Conservation (phyloP, 2,329 filamentous ascomycete genomes). For the Colletotrichum horii region DNA sequence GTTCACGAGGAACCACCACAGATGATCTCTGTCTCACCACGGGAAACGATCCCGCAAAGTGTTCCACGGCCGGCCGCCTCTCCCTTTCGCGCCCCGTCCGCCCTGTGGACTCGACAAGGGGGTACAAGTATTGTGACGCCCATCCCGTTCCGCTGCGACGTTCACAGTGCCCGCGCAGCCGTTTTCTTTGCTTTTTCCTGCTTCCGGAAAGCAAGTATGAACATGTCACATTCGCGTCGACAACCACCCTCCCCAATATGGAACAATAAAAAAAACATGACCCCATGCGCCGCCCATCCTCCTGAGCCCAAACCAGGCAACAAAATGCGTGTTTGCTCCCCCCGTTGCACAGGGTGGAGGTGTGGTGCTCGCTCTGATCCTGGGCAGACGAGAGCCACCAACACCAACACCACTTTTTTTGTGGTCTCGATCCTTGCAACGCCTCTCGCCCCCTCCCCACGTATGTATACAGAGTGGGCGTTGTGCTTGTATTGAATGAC, state of each 20-base stretch:
- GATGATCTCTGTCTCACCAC: slow-evolving; percentile 8
- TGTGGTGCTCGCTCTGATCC: not conserved
- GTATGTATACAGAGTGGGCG: not conserved
- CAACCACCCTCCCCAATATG: not conserved
- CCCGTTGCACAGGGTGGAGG: not conserved
- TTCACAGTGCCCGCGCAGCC: not conserved
- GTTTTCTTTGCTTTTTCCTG: not conserved
- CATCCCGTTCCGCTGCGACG: not conserved
- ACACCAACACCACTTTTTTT: not conserved
- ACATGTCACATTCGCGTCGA: not conserved
- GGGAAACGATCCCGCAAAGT: slow-evolving; percentile 6
- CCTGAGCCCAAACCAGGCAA: not conserved
- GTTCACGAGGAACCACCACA: not conserved
- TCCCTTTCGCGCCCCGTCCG: not conserved
- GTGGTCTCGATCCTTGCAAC: not conserved
- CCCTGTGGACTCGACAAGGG: not conserved
- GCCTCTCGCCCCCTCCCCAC: not conserved
- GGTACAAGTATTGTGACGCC: not conserved
- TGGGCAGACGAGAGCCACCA: not conserved
- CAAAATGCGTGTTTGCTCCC: not conserved
- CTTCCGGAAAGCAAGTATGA: not conserved
- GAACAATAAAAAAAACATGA: not conserved
- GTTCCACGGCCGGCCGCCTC: not conserved
- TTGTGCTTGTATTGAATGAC: not conserved
- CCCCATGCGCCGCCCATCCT: not conserved